Percentiles rank a stretch among this genome's conserved stretches.
Evolutionary conservation across 176 grass and related monocot genomes (phyloP).

Genomic region (Avena insularis): DNA sequence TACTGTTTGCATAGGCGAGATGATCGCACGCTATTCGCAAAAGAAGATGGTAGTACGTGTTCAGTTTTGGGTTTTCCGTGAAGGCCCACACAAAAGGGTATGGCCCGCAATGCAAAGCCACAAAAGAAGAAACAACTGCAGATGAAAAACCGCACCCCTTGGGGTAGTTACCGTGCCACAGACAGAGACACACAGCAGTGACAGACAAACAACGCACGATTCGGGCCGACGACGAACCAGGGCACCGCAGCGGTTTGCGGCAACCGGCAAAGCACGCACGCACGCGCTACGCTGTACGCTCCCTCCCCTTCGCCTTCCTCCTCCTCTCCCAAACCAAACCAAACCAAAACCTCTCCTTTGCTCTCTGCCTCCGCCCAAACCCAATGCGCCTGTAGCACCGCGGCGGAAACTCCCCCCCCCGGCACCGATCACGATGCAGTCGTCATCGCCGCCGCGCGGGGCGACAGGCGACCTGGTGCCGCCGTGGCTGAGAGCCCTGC

Average conservation of each 20-base stretch:
- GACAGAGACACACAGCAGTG: not conserved
- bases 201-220: not conserved
- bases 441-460: not conserved
- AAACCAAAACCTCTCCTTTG: constrained; percentile 30
- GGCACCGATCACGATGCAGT: constrained; percentile 22
- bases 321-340: not conserved
- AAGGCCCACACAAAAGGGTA: not conserved
- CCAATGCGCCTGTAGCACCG: constrained; percentile 41
- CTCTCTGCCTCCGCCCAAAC: constrained; percentile 8
- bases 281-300: not conserved
- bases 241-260: constrained; percentile 37
- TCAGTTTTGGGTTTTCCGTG: not conserved
- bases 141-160: not conserved
- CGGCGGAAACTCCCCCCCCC: not conserved
- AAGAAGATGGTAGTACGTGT: not conserved
- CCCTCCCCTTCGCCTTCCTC: not conserved
- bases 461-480: constrained; percentile 45
- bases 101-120: not conserved
- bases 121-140: not conserved
- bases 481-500: constrained; percentile 75
- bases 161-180: not conserved
- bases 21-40: not conserved
- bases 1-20: not conserved
- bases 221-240: not conserved
- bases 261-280: not conserved